Evolutionary conservation across 306 rosid genomes (phyloP).

Genomic region (Chamaecrista fasciculata): DNA sequence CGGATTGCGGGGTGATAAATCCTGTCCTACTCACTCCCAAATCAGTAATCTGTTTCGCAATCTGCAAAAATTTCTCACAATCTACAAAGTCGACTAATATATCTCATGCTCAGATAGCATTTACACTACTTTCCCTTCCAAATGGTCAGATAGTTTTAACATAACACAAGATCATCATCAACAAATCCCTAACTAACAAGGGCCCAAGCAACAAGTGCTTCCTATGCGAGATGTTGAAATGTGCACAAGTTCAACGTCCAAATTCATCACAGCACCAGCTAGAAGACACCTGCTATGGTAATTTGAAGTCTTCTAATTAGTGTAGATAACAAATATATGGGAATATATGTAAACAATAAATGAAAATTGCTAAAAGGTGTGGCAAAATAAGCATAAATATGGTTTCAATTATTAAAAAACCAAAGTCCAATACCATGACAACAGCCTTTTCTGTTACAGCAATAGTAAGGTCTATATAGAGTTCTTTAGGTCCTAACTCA

Average conservation of each 20-base stretch:
- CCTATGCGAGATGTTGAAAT: constrained; percentile 20
- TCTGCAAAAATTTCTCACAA: constrained; percentile 22
- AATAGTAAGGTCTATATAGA: background rate
- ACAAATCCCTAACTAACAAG: constrained; percentile 24
- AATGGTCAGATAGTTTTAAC: constrained; percentile 27
- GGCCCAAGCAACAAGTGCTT: constrained; percentile 33
- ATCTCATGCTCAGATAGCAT: constrained; percentile 31
- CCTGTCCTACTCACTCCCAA: constrained; percentile 25
- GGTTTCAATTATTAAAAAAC: background rate
- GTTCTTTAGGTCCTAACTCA: background rate
- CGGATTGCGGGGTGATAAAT: background rate
- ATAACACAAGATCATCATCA: constrained; percentile 29
- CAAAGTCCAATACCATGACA: background rate
- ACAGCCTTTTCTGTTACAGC: background rate
- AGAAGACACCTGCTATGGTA: constrained; percentile 27
- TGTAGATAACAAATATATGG: background rate
- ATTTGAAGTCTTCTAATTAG: constrained; percentile 6
- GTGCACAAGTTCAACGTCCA: constrained; percentile 18
- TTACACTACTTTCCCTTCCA: constrained; percentile 21
- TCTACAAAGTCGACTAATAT: constrained; percentile 31
- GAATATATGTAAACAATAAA: background rate
- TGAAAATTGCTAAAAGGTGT: background rate
- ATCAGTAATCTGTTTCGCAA: constrained; percentile 19
- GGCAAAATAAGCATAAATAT: constrained; percentile 7
- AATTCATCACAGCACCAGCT: constrained; percentile 27